These are phyloP conservation scores for Aleurites moluccanus DNA, from an alignment of 441 rosid genomes.

Conservation along the genomic window DNA sequence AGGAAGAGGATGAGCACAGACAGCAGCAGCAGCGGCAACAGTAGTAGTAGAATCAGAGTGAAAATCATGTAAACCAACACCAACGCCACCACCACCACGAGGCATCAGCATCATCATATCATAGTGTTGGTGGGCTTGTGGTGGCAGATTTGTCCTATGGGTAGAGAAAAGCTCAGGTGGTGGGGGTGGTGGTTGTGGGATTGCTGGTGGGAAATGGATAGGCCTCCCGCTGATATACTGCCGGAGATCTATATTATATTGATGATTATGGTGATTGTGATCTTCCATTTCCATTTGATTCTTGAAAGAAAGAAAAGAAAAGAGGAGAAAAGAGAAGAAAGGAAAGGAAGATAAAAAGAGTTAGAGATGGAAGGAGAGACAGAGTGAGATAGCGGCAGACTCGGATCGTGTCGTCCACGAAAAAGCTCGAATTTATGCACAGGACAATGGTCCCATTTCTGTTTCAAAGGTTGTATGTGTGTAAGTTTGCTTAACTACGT, in stretches of 20 bases:
- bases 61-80: slow-evolving; percentile 40
- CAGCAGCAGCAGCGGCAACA: slow-evolving; percentile 7
- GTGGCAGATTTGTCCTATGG: slow-evolving; percentile 39
- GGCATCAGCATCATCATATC: slow-evolving; percentile 58
- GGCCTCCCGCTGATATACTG: slow-evolving; percentile 54
- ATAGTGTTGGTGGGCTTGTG: slow-evolving; percentile 36
- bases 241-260: slow-evolving; percentile 62
- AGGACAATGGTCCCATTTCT: slow-evolving; percentile 69
- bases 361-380: background rate
- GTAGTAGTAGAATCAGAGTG: slow-evolving; percentile 31
- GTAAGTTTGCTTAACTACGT: slow-evolving; percentile 11
- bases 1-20: slow-evolving; percentile 1
- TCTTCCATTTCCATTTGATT: slow-evolving; percentile 63
- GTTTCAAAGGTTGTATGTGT: slow-evolving; percentile 21
- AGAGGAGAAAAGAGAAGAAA: slow-evolving; percentile 21
- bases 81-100: slow-evolving; percentile 25
- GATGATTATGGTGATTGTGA: slow-evolving; percentile 48
- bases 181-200: slow-evolving; percentile 28
- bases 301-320: slow-evolving; percentile 20
- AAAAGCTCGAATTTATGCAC: slow-evolving; percentile 76
- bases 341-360: slow-evolving; percentile 28
- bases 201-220: slow-evolving; percentile 36
- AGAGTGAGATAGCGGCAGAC: slow-evolving; percentile 50
- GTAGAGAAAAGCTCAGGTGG: slow-evolving; percentile 39
- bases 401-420: slow-evolving; percentile 93